Conservation (phyloP, 306 rosid genomes). For the Cucumis hystrix region DNA sequence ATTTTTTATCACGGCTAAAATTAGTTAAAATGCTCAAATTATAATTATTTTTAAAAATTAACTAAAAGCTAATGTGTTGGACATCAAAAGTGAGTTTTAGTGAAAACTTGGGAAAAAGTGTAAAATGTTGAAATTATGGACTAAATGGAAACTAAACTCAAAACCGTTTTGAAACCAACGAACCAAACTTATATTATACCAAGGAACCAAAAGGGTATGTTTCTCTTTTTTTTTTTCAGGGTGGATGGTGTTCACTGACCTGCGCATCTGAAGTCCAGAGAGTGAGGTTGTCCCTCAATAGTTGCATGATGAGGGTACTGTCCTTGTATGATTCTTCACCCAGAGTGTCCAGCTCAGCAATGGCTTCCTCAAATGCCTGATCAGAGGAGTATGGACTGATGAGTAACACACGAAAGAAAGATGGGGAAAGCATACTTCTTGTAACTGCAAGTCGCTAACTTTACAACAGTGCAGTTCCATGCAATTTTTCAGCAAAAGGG, state of each 20-base stretch:
- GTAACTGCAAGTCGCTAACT: neutral
- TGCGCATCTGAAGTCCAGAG: constrained; percentile 47
- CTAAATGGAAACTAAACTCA: too few species aligned
- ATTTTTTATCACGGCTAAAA: too few species aligned
- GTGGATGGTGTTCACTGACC: constrained; percentile 21
- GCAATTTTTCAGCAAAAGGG: neutral
- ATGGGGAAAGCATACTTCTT: neutral
- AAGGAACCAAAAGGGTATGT: neutral
- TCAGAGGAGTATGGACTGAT: neutral
- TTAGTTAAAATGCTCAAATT: neutral
- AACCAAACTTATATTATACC: too few species aligned
- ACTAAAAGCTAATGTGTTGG: neutral
- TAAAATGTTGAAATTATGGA: neutral
- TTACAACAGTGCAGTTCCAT: neutral
- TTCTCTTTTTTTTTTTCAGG: neutral
- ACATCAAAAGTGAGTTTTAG: neutral
- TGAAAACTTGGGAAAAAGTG: too few species aligned
- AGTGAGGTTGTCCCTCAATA: constrained; percentile 30
- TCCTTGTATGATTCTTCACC: constrained; percentile 35
- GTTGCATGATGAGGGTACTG: constrained; percentile 33
- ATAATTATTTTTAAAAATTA: too few species aligned
- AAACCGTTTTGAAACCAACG: too few species aligned
- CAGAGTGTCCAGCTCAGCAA: constrained; percentile 25
- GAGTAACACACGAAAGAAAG: neutral
- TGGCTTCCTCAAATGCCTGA: constrained; percentile 32